Evolutionary conservation across 1,139 yeast genomes (phyloP).

Genomic region (Keqinozyma sinolaborantium): DNA sequence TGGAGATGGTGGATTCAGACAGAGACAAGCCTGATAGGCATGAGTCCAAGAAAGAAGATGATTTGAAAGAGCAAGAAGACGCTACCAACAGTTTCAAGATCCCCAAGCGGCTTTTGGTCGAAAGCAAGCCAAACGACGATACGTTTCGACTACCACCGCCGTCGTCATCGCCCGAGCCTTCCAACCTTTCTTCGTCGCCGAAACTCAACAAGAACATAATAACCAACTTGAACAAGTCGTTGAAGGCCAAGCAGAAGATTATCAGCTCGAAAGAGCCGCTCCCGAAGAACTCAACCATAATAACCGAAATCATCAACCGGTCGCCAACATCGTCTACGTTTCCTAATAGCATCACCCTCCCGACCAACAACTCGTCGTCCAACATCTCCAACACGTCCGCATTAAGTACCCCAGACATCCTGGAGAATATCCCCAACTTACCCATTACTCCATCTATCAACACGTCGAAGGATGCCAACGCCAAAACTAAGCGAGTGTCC

Average conservation of each 20-base stretch:
- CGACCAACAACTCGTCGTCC: slow-evolving; percentile 3
- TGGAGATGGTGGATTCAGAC: too few species aligned
- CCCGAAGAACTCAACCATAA: slow-evolving; percentile 30
- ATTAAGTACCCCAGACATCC: slow-evolving; percentile 8
- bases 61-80: background rate
- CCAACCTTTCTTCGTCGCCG: slow-evolving; percentile 9
- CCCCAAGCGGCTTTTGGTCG: background rate
- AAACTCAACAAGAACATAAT: slow-evolving; percentile 28
- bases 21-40: too few species aligned
- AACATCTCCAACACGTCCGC: slow-evolving; percentile 1
- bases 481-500: slow-evolving; percentile 17
- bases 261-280: slow-evolving; percentile 36
- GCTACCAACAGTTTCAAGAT: background rate
- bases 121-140: background rate
- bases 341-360: slow-evolving; percentile 15
- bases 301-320: slow-evolving; percentile 32
- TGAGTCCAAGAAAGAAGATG: background rate
- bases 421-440: slow-evolving; percentile 11
- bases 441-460: slow-evolving; percentile 7
- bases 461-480: slow-evolving; percentile 4
- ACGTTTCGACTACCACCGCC: background rate
- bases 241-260: slow-evolving; percentile 40
- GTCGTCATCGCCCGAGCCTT: slow-evolving; percentile 3
- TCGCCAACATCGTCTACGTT: slow-evolving; percentile 29
- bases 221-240: slow-evolving; percentile 35